phyloP scores from a whole-genome alignment of 495 filamentous ascomycete genomes.

The Talaromyces nanjingensis region DNA sequence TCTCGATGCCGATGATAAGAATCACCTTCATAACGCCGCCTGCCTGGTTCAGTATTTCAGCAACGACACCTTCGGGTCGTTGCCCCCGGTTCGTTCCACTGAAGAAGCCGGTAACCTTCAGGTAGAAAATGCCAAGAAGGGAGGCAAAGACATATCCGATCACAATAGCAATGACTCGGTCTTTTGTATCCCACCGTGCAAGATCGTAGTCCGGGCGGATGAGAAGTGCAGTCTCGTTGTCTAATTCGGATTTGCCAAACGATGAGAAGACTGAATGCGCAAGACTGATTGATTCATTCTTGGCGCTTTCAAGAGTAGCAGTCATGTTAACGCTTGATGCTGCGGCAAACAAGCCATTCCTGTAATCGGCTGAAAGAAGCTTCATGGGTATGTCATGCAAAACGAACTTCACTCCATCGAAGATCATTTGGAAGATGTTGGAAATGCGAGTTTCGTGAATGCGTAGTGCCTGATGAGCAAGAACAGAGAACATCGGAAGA shows the following conservation, averaged over 20 bases:
- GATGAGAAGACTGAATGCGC: not conserved
- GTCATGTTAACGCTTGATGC: not conserved
- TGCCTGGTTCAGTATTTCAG: conserved; percentile 84
- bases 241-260: not conserved
- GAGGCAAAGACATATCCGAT: conserved; percentile 75
- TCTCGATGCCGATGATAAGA: conserved; percentile 97
- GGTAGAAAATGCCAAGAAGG: conserved; percentile 66
- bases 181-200: conserved; percentile 67
- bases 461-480: conserved; percentile 53
- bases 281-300: not conserved
- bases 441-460: conserved; percentile 38
- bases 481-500: conserved; percentile 52
- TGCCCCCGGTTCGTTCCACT: conserved; percentile 57
- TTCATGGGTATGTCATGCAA: conserved; percentile 34
- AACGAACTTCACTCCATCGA: conserved; percentile 22
- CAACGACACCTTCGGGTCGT: conserved; percentile 66
- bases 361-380: conserved; percentile 15
- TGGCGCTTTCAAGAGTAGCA: not conserved
- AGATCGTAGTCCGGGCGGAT: conserved; percentile 50
- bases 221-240: not conserved
- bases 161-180: conserved; percentile 72
- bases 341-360: not conserved
- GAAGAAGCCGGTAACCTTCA: conserved; percentile 61
- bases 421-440: conserved; percentile 16
- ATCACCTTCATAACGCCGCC: conserved; percentile 98